Evolutionary conservation across 1,284 basidiomycete species (phyloP), one percentile per base, ranked within the genome.

Genomic region (Singerocomus rubriflavus): DNA sequence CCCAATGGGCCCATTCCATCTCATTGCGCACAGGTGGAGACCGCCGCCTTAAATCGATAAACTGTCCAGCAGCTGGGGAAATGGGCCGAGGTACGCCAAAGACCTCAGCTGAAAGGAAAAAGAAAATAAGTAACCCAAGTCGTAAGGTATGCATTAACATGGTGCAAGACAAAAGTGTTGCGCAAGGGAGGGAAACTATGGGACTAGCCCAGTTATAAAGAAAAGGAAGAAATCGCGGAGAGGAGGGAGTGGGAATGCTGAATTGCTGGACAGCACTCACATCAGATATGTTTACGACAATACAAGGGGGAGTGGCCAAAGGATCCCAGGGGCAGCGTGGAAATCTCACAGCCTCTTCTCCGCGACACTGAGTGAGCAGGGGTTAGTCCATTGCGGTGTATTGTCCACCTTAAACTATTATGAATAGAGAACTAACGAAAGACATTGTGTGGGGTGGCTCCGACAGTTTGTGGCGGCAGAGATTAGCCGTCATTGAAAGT

Each of bases 1-100:
- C 67, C 64, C 64, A 68, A 21, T 30, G 52, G 16, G 52, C 57
- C 60, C 55, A 55, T 36, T 65, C 60, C 5, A 50, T 46, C 2
- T 54, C 55, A 5, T 62, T 58, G 38, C 50, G 60, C 32, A 35
- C 32, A 6, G 55, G 31, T 33, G 13, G 51, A 30, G 54, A 42
- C n/a, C 54, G 53, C 37, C 54, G 52, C 41, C 44, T 61, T 1
- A 69, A 50, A 44, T 36, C 6, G 17, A 68, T 46, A 14, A 51
- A 54, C 52, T 58, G 66, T 29, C 61, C 55, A 46, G 42, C 48
- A 60, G 52, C 26, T 35, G 48, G 38, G 4, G 17, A 35, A 6
- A 43, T 9, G 37, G 33, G 44, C 17, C 37, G 45, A 52, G 60
- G 58, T n/a, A 37, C 44, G 6, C 53, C 54, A 33, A 59, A 16